Conservation (phyloP, 345 rosid species). For the Euphorbia pulcherrima region DNA sequence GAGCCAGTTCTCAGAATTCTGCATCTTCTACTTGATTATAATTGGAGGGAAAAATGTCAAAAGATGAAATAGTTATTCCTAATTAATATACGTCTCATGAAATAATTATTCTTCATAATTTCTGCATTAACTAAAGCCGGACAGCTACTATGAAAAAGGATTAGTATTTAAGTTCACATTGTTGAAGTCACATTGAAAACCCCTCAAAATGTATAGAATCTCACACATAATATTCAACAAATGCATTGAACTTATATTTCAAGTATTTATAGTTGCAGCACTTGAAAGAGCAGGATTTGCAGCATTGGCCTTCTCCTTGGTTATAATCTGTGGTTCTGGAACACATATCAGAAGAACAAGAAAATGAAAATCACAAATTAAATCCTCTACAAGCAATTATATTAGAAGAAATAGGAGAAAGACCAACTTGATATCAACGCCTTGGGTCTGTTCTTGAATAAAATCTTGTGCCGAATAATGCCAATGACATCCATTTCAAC, state of each 20-base stretch:
- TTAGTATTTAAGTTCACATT: neutral
- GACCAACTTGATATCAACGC: slow-evolving; percentile 70
- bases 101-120: no score
- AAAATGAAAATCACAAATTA: neutral
- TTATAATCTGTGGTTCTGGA: slow-evolving; percentile 35
- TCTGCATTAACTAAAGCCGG: no score
- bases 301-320: slow-evolving; percentile 25
- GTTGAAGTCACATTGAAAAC: neutral
- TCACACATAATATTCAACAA: no score
- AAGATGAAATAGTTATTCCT: no score
- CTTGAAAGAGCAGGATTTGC: slow-evolving; percentile 10
- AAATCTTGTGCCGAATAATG: slow-evolving; percentile 60
- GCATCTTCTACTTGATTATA: no score
- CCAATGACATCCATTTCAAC: slow-evolving; percentile 67
- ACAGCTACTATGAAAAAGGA: no score
- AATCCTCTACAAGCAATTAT: no score
- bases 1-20: no score
- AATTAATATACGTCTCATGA: no score
- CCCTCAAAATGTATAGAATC: neutral
- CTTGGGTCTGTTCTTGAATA: slow-evolving; percentile 78
- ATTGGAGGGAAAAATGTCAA: no score
- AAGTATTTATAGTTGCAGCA: neutral
- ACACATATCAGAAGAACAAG: neutral
- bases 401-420: neutral
- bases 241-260: neutral